Evolutionary conservation across 2,329 filamentous ascomycete species (phyloP), one percentile per base, ranked within the genome.

Genomic region (Fusarium dimerum): DNA sequence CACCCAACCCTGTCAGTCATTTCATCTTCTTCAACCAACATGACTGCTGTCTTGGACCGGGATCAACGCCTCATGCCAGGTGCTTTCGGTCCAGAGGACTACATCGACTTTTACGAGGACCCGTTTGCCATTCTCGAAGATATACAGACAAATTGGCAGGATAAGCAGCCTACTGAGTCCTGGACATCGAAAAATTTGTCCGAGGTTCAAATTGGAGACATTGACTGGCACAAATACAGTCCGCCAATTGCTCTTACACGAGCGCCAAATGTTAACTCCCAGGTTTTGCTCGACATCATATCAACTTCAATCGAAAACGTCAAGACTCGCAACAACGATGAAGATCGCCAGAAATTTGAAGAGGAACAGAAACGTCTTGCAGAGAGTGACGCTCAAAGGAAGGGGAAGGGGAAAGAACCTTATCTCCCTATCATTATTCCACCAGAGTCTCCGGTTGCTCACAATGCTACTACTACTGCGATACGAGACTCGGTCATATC

Each of bases 221-320:
- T 73, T 34, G 73, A 79, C 60, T 82, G 79, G 77, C 72, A 68
- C 38, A 65, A 71, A 46, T 80, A 78, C 55, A 70, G 74, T 3
- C 77, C 78, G 5, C 81, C 81, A 0, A 58, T 63, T 11, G 73
- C 71, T 1, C 63, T 84, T 7, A 66, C 52, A 5, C 68, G 73
- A 30, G 60, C 68, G 1, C 69, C 73, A 15, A 71, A 73, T 38
- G 59, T 71, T 47, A 70, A 70, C 0, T 73, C 75, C 3, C 70
- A 75, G 5, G 65, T 76, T 8, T 65, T 82, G 2, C 57, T 67
- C 5, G 67, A 73, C 7, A 59, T 83, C 15, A 59, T 82, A 10
- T 57, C 66, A 13, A 62, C 71, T 2, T 80, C 80, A 3, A 71
- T 83, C 16, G 71, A 75, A 6, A 78, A 71, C 17, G 65, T 83